These are phyloP conservation scores for Penicillium subrubescens DNA, from an alignment of 495 filamentous ascomycete genomes.

Conservation along the genomic window DNA sequence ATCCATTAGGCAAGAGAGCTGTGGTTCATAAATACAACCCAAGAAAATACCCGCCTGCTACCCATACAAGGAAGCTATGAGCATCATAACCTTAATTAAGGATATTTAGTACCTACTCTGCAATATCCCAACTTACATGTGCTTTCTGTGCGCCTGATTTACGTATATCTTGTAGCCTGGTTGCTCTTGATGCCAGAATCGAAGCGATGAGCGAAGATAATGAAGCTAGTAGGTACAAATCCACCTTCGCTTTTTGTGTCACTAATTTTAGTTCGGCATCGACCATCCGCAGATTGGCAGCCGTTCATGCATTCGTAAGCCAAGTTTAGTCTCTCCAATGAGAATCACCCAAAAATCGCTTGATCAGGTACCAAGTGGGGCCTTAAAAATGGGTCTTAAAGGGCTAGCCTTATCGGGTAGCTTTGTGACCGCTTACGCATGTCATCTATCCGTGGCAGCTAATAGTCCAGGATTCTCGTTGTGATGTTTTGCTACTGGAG, in stretches of 20 bases:
- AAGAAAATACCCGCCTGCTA: no score
- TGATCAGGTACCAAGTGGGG: neutral
- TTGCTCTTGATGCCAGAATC: neutral
- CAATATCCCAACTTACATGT: no score
- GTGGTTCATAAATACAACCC: no score
- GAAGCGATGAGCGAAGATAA: neutral
- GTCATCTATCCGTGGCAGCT: neutral
- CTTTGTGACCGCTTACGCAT: neutral
- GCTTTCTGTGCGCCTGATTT: no score
- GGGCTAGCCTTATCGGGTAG: neutral
- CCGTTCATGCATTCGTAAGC: neutral
- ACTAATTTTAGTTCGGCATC: neutral
- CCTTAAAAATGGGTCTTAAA: neutral
- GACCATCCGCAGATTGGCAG: neutral
- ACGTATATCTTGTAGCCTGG: no score
- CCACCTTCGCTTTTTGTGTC: neutral
- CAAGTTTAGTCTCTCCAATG: neutral
- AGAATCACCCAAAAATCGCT: neutral
- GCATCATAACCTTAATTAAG: no score
- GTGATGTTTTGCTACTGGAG: neutral
- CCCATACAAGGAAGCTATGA: no score
- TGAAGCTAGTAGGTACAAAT: neutral
- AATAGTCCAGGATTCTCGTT: neutral
- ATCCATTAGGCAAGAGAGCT: no score
- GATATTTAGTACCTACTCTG: no score